Base-by-base conservation (phyloP, 2,329 filamentous ascomycete species). In the Aureobasidium pullulans region DNA sequence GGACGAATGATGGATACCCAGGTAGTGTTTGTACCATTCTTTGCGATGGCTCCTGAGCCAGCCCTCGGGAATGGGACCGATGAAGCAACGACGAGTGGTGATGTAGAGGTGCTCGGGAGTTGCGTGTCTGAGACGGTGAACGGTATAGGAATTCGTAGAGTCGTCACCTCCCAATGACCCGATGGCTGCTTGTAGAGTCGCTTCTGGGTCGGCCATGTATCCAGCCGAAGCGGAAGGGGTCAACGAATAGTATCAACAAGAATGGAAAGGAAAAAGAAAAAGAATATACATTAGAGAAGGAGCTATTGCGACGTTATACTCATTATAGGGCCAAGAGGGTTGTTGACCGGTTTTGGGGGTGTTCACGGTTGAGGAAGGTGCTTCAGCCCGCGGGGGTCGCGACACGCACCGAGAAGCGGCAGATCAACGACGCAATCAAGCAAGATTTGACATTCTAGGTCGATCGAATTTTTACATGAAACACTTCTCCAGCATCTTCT, bases 11-110 rank as follows among this genome's bases (percentile, higher is more conserved):
- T 73, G 71, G 71, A 75, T 72, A 64, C 72, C 69, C 23, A 77
- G 68, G 63, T 79, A 76, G 65, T 76, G 72, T 64, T 75, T 81
- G 71, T 85, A 86, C 84, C 84, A 86, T 60, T 81, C 78, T 65
- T 83, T 84, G 56, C 83, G 77, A 68, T 86, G 81, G 62, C 79
- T 81, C 65, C 81, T 82, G 57, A 86, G 75, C 84, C 84, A 87
- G 60, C 81, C 83, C 65, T 83, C 81, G 46, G 84, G 84, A 37
- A 86, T 83, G 37, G 84, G 84, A 0, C 84, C 84, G 61, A 87
- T 84, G 71, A 87, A 87, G 71, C 80, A 81, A 58, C 84, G 80
- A 58, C 81, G 77, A 54, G 78, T 82, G 6, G 84, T 86, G 64
- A 84, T 73, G 70, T 86, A 79, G 42, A 87, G 71, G 66, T 87